Evolutionary conservation across 2,329 filamentous ascomycete species (phyloP).

Genomic region (Hymenoscyphus fructigenus): DNA sequence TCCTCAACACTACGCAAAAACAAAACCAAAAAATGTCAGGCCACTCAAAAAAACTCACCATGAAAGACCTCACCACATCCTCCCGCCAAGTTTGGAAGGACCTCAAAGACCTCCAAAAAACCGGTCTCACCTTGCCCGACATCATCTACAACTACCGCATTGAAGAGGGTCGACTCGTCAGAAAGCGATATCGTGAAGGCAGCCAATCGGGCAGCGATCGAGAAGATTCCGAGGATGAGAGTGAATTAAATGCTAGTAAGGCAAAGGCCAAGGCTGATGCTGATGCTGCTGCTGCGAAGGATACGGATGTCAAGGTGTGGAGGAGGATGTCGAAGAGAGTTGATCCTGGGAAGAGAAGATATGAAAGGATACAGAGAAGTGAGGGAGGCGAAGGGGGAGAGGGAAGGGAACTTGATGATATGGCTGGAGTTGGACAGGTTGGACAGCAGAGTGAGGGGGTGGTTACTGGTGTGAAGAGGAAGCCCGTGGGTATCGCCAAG

Average conservation of each 20-base stretch:
- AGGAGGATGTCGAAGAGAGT: slow-evolving; percentile 1
- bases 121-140: slow-evolving; percentile 2
- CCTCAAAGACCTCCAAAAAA: slow-evolving; percentile 9
- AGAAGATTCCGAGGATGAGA: not conserved
- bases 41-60: slow-evolving; percentile 6
- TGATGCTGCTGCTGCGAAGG: not conserved
- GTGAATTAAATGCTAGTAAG: not conserved
- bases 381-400: not conserved
- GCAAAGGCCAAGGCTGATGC: not conserved
- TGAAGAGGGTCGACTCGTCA: not conserved
- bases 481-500: not conserved
- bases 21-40: not conserved
- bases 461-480: not conserved
- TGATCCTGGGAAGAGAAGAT: not conserved
- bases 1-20: not conserved
- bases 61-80: slow-evolving; percentile 4
- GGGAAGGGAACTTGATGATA: not conserved
- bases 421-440: not conserved
- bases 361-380: not conserved
- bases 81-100: slow-evolving; percentile 1
- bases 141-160: slow-evolving; percentile 12
- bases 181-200: slow-evolving; percentile 8
- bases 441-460: slow-evolving; percentile 1
- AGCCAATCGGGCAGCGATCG: slow-evolving; percentile 2
- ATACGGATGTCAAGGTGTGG: slow-evolving; percentile 3